Conservation (phyloP, 306 rosid genomes). For the Trifolium repens region DNA sequence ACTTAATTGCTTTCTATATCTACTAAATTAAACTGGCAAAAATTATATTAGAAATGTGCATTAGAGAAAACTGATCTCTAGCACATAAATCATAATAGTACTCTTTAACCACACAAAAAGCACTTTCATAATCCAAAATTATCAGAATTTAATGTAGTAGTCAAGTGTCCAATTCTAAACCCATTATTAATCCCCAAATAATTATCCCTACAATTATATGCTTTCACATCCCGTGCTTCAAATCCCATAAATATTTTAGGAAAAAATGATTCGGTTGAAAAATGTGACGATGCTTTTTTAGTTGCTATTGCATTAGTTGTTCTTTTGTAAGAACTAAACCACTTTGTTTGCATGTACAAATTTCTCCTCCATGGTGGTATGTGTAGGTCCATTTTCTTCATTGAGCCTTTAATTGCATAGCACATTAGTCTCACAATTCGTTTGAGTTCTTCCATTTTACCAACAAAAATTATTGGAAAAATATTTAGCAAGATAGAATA, state of each 20-base stretch:
- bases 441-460: slow-evolving; percentile 63
- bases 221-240: slow-evolving; percentile 38
- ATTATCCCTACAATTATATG: slow-evolving; percentile 56
- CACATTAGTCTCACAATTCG: slow-evolving; percentile 63
- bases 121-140: slow-evolving; percentile 27
- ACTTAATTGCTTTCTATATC: not conserved
- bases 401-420: slow-evolving; percentile 65
- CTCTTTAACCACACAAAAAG: not conserved
- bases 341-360: slow-evolving; percentile 72
- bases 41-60: not conserved
- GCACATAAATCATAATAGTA: not conserved
- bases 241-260: slow-evolving; percentile 50
- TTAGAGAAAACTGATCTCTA: not conserved
- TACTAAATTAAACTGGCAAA: slow-evolving; percentile 16
- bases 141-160: slow-evolving; percentile 51
- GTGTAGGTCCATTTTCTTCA: slow-evolving; percentile 58
- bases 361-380: slow-evolving; percentile 90
- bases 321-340: slow-evolving; percentile 76
- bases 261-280: slow-evolving; percentile 8
- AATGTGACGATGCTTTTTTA: not conserved
- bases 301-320: slow-evolving; percentile 57
- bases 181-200: slow-evolving; percentile 41
- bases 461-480: slow-evolving; percentile 68
- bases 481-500: slow-evolving; percentile 56
- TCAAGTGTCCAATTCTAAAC: slow-evolving; percentile 60